A percentile compares a stretch with the other conserved stretches of the same genome.
These are phyloP conservation scores for Chenopodium quinoa DNA, from an alignment of 148 eudicot genomes.

Conservation along the genomic window DNA sequence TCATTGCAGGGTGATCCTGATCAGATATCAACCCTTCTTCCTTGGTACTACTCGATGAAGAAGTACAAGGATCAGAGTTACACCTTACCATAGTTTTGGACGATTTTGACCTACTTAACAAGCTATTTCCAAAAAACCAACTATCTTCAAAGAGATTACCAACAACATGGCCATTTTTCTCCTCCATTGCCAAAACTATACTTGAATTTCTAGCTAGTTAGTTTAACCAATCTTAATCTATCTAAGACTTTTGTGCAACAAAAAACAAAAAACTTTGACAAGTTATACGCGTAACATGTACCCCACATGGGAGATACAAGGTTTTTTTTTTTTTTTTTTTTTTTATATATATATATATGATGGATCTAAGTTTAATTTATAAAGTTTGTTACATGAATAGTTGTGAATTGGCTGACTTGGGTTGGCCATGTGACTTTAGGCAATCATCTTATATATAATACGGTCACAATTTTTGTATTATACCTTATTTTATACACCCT, in stretches of 20 bases:
- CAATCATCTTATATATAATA: slow-evolving; percentile 29
- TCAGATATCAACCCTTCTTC: neutral
- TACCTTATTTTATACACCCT: neutral
- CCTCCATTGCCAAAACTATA: slow-evolving; percentile 13
- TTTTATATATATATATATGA: too few relatives aligned
- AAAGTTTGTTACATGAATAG: slow-evolving; percentile 25
- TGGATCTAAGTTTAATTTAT: slow-evolving; percentile 6
- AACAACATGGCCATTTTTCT: slow-evolving; percentile 32
- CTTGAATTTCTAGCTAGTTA: slow-evolving; percentile 7
- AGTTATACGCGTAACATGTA: slow-evolving; percentile 2
- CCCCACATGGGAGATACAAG: slow-evolving; percentile 28
- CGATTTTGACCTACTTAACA: slow-evolving; percentile 32
- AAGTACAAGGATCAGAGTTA: slow-evolving; percentile 48
- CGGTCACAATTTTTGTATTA: slow-evolving; percentile 20
- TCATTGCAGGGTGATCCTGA: slow-evolving; percentile 9
- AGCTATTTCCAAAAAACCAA: slow-evolving; percentile 63
- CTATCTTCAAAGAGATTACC: slow-evolving; percentile 47
- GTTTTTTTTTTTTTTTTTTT: neutral
- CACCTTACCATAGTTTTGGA: slow-evolving; percentile 39
- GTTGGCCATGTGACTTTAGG: slow-evolving; percentile 34
- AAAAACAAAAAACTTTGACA: neutral
- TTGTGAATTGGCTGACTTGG: slow-evolving; percentile 34
- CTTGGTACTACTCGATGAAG: slow-evolving; percentile 21
- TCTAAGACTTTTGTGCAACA: slow-evolving; percentile 1
- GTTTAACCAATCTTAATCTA: slow-evolving; percentile 22